phyloP scores from a whole-genome alignment of 2,329 filamentous ascomycete species.

The Fusarium sacchari region DNA sequence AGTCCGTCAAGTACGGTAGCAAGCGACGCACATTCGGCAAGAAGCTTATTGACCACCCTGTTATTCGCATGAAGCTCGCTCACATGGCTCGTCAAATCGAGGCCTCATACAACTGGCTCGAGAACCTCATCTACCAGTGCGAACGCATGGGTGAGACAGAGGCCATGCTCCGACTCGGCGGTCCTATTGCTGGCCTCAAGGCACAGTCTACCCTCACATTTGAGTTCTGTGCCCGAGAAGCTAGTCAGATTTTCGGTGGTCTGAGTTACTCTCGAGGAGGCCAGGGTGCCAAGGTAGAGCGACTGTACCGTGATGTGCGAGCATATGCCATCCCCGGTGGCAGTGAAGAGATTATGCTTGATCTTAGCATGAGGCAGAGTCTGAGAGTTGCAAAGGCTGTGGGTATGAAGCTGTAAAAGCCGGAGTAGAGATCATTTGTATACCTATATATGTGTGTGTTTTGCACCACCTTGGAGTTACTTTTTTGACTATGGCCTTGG shows the following conservation, averaged over 20 bases:
- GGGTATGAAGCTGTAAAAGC: conserved; percentile 89
- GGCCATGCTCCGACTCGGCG: conserved; percentile 94
- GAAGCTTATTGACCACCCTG: conserved; percentile 94
- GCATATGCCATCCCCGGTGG: conserved; percentile 97
- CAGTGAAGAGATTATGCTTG: conserved; percentile 98
- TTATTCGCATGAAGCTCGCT: conserved; percentile 96
- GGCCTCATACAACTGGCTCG: conserved; percentile 95
- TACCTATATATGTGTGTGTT: conserved; percentile 7
- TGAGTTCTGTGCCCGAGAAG: conserved; percentile 97
- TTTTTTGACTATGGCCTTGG: background rate
- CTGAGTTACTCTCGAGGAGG: conserved; percentile 92
- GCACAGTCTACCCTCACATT: conserved; percentile 94
- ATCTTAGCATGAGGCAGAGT: conserved; percentile 92
- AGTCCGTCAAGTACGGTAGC: conserved; percentile 95
- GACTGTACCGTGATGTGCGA: conserved; percentile 92
- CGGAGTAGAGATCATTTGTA: conserved; percentile 14
- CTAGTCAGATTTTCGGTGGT: conserved; percentile 96
- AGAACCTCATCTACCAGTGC: conserved; percentile 94
- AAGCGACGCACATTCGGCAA: conserved; percentile 98
- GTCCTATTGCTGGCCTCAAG: conserved; percentile 92
- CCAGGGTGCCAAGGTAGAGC: conserved; percentile 94
- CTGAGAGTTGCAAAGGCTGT: conserved; percentile 88
- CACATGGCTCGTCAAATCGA: conserved; percentile 99
- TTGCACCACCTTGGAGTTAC: conserved; percentile 21
- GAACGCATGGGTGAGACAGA: conserved; percentile 92